Evolutionary conservation across 2,329 filamentous ascomycete species (phyloP), one percentile per base, ranked within the genome.

Genomic region (Alternaria sp.): DNA sequence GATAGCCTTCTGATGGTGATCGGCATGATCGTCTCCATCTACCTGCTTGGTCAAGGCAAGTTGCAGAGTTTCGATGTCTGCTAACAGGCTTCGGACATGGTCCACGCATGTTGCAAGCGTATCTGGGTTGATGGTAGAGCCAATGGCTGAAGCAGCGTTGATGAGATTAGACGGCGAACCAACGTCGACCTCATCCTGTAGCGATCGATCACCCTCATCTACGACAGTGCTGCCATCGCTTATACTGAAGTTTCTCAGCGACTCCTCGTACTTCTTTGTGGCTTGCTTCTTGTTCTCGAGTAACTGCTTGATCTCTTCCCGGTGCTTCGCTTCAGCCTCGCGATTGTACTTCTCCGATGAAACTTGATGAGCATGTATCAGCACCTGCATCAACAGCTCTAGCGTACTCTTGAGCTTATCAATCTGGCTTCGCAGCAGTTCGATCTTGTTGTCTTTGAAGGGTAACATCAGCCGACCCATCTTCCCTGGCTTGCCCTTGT

Each of bases 1-100:
- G 17, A 77, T 44, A 17, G 73, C 64, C 40, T 47, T 68, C 52
- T 77, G 72, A 12, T 76, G 72, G 51, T 74, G 66, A 43, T 69
- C 65, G 1, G 73, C 69, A 43, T 72, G 61, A 44, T 75, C 79
- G 28, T 81, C 73, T 6, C 82, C 82, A 45, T 79, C 71, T 26
- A 79, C 77, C 56, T 81, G 77, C 62, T 79, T 75, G 26, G 75
- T 71, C 53, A 84, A 78, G 15, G 59, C 68, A 25, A 70, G 50
- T 19, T 76, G 71, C 19, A 76, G 21, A 1, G 49, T 65, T 25
- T 74, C 68, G 12, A 76, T 71, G 49, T 73, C 61, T 53, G 67
- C 51, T 15, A 77, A 30, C 5, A 77, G 57, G 28, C 28, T 67
- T 13, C 62, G 66, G 11, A 77, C 58, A 57, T 76, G 72, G n/a